A percentile compares a stretch with the other conserved stretches of the same genome.
Conservation (phyloP, 2,329 filamentous ascomycete genomes). For the Ceratocystis colombiana region DNA sequence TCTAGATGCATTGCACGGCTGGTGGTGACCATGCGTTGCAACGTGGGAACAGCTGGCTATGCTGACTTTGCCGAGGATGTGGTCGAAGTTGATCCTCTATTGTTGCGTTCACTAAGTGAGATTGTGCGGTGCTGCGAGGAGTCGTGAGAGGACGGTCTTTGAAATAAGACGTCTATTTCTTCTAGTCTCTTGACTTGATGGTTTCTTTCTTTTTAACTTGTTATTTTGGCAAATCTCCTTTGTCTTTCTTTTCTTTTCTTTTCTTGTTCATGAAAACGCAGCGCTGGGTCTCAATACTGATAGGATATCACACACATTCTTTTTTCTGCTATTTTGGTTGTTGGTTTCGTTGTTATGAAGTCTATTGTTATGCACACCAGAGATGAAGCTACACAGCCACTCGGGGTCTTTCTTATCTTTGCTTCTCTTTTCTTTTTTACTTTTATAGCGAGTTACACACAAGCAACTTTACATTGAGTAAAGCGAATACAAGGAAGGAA, state of each 20-base stretch:
- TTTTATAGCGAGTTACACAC: not conserved
- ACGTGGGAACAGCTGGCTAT: not conserved
- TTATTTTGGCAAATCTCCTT: constrained; percentile 10
- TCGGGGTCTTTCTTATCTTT: constrained; percentile 8
- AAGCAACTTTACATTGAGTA: not conserved
- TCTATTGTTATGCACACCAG: not conserved
- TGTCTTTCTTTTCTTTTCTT: constrained; percentile 8
- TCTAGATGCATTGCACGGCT: constrained; percentile 43
- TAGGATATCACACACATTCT: constrained; percentile 4
- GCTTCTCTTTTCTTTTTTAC: constrained; percentile 6
- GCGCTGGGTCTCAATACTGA: constrained; percentile 7
- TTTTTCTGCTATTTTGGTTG: constrained; percentile 4
- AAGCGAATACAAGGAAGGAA: not conserved
- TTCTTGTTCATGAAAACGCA: not conserved
- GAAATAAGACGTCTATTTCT: not conserved
- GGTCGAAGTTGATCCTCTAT: constrained; percentile 20
- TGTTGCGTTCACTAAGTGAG: constrained; percentile 24
- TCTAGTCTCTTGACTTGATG: not conserved
- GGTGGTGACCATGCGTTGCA: constrained; percentile 38
- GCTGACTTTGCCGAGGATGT: constrained; percentile 16
- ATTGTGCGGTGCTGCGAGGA: constrained; percentile 24
- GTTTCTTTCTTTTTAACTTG: constrained; percentile 14
- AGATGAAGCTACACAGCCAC: constrained; percentile 5
- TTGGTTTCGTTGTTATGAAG: not conserved
- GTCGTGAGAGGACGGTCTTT: not conserved